These are phyloP conservation scores for Vanilla planifolia DNA, from an alignment of 106 monocot species.

Conservation along the genomic window DNA sequence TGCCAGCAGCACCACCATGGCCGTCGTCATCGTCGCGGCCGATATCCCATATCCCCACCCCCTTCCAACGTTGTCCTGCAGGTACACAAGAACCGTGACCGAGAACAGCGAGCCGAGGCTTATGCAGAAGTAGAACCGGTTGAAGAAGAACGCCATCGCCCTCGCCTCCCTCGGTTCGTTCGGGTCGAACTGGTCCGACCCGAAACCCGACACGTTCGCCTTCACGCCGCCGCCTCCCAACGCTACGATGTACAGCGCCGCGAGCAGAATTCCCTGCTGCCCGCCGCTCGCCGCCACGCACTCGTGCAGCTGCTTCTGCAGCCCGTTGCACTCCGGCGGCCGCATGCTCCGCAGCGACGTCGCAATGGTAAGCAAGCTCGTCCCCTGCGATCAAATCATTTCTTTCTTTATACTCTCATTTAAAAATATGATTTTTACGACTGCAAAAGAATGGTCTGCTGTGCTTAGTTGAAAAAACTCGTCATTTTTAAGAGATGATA, in stretches of 20 bases:
- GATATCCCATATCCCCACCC: slow-evolving; percentile 62
- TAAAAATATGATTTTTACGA: too few species aligned
- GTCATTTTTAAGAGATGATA: too few species aligned
- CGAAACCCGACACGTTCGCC: slow-evolving; percentile 75
- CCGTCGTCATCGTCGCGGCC: slow-evolving; percentile 34
- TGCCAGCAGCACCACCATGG: slow-evolving; percentile 28
- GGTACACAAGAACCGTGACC: slow-evolving; percentile 49
- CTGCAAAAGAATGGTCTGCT: too few species aligned
- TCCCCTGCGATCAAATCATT: too few species aligned
- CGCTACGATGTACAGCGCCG: slow-evolving; percentile 61
- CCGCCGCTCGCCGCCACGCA: slow-evolving; percentile 46
- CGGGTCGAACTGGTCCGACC: slow-evolving; percentile 58
- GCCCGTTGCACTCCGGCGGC: slow-evolving; percentile 45
- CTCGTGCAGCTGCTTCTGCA: slow-evolving; percentile 9
- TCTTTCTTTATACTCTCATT: too few species aligned
- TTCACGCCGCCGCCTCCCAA: slow-evolving; percentile 75
- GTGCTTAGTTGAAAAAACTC: too few species aligned
- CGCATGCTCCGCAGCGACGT: slow-evolving; percentile 45
- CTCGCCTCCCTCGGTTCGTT: slow-evolving; percentile 40
- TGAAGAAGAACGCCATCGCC: slow-evolving; percentile 62
- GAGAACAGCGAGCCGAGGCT: slow-evolving; percentile 57
- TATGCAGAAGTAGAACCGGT: slow-evolving; percentile 62
- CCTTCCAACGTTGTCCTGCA: slow-evolving; percentile 61
- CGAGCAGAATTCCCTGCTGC: slow-evolving; percentile 55
- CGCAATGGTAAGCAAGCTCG: slow-evolving; percentile 38